Base-by-base conservation (phyloP, 768 basidiomycete genomes). In the Mycena filopes region DNA sequence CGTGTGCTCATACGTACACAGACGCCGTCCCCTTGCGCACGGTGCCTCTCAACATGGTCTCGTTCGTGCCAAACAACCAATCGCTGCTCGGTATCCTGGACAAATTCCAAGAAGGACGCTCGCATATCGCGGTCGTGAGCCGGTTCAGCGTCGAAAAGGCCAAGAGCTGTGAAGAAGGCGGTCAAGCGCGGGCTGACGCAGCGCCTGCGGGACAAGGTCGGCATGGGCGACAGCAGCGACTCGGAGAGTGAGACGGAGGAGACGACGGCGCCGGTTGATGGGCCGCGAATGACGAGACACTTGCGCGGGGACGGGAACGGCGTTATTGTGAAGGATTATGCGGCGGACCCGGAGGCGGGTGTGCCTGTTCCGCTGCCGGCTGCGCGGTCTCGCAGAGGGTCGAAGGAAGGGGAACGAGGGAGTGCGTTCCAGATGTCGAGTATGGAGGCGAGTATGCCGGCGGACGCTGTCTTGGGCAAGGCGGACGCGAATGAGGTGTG, bases 121-220 rank as follows among this genome's bases (percentile, higher is more conserved):
- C 91, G 41, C 95, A 97, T 74, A 96, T 97, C 86, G 95, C 95
- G n/a, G 91, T 96, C 70, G 93, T 96, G 58, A 89, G 89, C 67
- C 87, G 93, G 36, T 87, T 92, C 70, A 91, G 88, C 57, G 85
- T 84, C 10, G 88, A 90, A 66, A 90, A 88, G 76, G 84, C 91
- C 25, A 82, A 87, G n/a, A 89, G 88, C 54, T n/a, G 89, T 95
- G 59, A 95, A 94, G 82, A 87, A 92, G 69, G 91, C 89, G 7
- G 93, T 93, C 29, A 95, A 94, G 74, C 85, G 86, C 49, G 89
- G 91, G 4, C 81, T 96, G 31, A 92, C 92, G 0, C 90, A 93
- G 67, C 89, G 93, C 50, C 80, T 96, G 38, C 87, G 90, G 59
- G 83, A 88, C 62, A 87, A 88, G 45, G 91, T 95, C 41, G 89